phyloP scores from a whole-genome alignment of 2,329 filamentous ascomycete species.

The Claviceps sorghi region DNA sequence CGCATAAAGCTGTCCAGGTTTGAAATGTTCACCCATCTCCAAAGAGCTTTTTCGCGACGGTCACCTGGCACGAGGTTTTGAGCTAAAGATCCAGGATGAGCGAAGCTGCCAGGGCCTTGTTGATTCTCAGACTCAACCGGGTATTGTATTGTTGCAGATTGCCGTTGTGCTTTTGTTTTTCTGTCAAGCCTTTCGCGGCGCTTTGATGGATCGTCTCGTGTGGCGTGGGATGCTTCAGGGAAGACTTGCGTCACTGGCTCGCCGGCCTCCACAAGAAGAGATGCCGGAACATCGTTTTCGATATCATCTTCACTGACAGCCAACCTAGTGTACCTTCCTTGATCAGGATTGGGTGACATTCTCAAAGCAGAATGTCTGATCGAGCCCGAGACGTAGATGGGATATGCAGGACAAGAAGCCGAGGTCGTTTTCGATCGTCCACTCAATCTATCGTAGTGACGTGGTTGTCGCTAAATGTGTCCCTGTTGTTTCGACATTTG shows the following conservation, averaged over 20 bases:
- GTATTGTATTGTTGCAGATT: slow-evolving; percentile 37
- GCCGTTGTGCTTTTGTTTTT: slow-evolving; percentile 37
- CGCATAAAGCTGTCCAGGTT: slow-evolving; percentile 79
- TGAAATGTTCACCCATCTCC: slow-evolving; percentile 83
- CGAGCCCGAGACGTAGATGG: slow-evolving; percentile 27
- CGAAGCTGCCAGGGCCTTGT: slow-evolving; percentile 2
- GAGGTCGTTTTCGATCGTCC: slow-evolving; percentile 13
- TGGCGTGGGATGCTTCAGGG: background rate
- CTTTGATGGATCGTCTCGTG: background rate
- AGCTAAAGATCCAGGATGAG: slow-evolving; percentile 16
- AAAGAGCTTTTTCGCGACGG: slow-evolving; percentile 62
- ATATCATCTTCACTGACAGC: slow-evolving; percentile 30
- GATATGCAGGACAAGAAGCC: slow-evolving; percentile 31
- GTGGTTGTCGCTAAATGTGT: slow-evolving; percentile 34
- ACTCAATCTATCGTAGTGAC: slow-evolving; percentile 28
- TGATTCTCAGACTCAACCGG: slow-evolving; percentile 28
- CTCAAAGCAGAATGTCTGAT: slow-evolving; percentile 9
- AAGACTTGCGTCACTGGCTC: slow-evolving; percentile 4
- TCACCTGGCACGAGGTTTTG: slow-evolving; percentile 18
- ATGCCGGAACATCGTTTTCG: slow-evolving; percentile 49
- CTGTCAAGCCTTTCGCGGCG: background rate
- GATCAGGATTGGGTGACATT: background rate
- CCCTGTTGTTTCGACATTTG: slow-evolving; percentile 14
- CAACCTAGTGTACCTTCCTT: slow-evolving; percentile 9
- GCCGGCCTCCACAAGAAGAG: slow-evolving; percentile 44